Conservation (phyloP, 176 grass and related monocot genomes). For the Musa itinerans region DNA sequence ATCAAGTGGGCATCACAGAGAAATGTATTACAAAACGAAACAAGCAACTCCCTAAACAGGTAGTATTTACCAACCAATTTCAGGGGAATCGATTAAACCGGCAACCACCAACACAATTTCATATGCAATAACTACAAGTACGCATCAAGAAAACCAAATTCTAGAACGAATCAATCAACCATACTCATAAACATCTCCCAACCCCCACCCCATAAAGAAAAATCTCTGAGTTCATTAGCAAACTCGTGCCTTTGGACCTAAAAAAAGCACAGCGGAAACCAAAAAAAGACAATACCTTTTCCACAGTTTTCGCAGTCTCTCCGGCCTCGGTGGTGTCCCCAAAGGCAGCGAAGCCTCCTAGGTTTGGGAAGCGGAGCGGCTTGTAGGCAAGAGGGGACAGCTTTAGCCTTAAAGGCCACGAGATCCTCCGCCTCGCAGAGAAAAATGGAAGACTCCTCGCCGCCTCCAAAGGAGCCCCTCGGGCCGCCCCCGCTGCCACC, state of each 20-base stretch:
- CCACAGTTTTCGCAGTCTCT: neutral
- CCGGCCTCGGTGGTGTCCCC: slow-evolving; percentile 22
- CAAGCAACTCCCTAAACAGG: neutral
- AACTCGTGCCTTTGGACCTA: neutral
- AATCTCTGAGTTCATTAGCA: no score
- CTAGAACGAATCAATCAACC: neutral
- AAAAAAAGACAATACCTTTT: neutral
- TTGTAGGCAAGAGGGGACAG: slow-evolving; percentile 9
- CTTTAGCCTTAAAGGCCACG: no score
- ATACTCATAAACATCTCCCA: neutral
- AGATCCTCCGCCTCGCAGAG: no score
- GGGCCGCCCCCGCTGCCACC: no score
- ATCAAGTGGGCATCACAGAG: no score
- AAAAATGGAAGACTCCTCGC: no score
- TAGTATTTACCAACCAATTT: neutral
- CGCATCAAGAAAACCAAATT: neutral
- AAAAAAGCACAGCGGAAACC: neutral
- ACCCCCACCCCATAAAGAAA: neutral
- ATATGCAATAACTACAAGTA: neutral
- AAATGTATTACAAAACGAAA: neutral
- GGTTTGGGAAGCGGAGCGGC: no score
- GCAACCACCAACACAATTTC: neutral
- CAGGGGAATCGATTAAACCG: neutral
- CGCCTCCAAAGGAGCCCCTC: no score
- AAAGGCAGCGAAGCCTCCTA: slow-evolving; percentile 4